Evolutionary conservation across 768 basidiomycete genomes (phyloP).

Genomic region (Fomitopsis serialis): DNA sequence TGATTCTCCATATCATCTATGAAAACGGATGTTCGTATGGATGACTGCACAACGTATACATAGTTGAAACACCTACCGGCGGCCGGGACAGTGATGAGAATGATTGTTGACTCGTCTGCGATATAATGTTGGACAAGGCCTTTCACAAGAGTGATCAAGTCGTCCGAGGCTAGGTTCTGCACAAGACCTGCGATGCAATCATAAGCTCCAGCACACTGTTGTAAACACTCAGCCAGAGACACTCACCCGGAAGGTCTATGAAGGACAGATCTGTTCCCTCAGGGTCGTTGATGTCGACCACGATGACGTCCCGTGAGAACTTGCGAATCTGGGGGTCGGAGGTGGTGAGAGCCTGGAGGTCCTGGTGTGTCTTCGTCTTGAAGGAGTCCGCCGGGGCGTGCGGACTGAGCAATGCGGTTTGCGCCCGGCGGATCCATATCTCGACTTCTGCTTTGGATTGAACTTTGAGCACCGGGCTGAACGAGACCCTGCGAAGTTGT

Average conservation of each 20-base stretch:
- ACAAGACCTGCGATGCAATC: too few relatives aligned
- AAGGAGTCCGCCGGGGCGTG: slow-evolving; percentile 23
- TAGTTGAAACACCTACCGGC: too few relatives aligned
- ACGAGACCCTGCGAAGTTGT: slow-evolving; percentile 40
- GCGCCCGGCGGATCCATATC: slow-evolving; percentile 51
- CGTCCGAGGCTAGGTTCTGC: too few relatives aligned
- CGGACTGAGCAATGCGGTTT: slow-evolving; percentile 53
- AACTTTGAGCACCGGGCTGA: slow-evolving; percentile 29
- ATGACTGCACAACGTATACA: neutral
- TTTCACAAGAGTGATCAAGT: too few relatives aligned
- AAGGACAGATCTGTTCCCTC: slow-evolving; percentile 21
- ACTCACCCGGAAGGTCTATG: slow-evolving; percentile 22
- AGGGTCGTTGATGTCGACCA: slow-evolving; percentile 19
- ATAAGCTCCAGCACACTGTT: too few relatives aligned
- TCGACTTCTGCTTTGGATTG: slow-evolving; percentile 42
- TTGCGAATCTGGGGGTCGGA: neutral
- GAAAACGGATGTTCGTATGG: too few relatives aligned
- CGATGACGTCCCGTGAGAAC: slow-evolving; percentile 23
- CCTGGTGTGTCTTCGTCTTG: slow-evolving; percentile 1
- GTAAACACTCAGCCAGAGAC: too few relatives aligned
- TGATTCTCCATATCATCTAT: slow-evolving; percentile 58
- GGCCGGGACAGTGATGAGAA: too few relatives aligned
- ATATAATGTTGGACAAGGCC: too few relatives aligned
- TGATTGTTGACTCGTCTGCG: too few relatives aligned
- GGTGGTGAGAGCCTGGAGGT: neutral